Percentiles rank a stretch among this genome's conserved stretches.
Evolutionary conservation across 352 stramenopile species (phyloP).

Genomic region (Phytopythium mirpurense): DNA sequence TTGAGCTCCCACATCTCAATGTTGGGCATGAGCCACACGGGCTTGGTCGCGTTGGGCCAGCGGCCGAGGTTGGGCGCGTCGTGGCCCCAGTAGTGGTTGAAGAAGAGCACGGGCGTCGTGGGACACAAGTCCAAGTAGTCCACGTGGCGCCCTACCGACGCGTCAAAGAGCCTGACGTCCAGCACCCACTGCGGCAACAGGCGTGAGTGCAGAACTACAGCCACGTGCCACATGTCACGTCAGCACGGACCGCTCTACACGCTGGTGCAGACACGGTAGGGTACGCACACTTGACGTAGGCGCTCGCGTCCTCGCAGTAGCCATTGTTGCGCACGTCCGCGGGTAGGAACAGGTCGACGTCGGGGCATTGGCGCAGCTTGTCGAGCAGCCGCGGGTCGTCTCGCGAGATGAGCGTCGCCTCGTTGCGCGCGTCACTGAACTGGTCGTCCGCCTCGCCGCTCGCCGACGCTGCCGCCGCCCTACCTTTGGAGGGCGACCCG

Average conservation of each 20-base stretch:
- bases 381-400: constrained; percentile 34
- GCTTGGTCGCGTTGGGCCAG: constrained; percentile 30
- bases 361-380: constrained; percentile 44
- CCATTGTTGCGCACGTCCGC: constrained; percentile 25
- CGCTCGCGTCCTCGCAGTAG: constrained; percentile 55
- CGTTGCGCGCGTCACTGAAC: constrained; percentile 14
- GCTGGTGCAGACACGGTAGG: not conserved
- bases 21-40: constrained; percentile 38
- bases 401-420: constrained; percentile 22
- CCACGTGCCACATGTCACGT: not conserved
- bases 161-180: constrained; percentile 25
- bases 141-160: constrained; percentile 14
- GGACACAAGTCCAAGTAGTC: constrained; percentile 49
- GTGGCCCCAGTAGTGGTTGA: constrained; percentile 43
- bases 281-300: constrained; percentile 53
- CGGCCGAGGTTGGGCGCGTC: constrained; percentile 16
- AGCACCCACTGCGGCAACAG: constrained; percentile 39
- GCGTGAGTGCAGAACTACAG: constrained; percentile 18
- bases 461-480: not conserved
- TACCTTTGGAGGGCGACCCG: constrained; percentile 11
- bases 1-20: constrained; percentile 50
- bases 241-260: not conserved
- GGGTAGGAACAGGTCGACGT: constrained; percentile 66
- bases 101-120: constrained; percentile 31
- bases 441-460: constrained; percentile 6